phyloP scores from a whole-genome alignment of 345 rosid species.

The Laguncularia racemosa region DNA sequence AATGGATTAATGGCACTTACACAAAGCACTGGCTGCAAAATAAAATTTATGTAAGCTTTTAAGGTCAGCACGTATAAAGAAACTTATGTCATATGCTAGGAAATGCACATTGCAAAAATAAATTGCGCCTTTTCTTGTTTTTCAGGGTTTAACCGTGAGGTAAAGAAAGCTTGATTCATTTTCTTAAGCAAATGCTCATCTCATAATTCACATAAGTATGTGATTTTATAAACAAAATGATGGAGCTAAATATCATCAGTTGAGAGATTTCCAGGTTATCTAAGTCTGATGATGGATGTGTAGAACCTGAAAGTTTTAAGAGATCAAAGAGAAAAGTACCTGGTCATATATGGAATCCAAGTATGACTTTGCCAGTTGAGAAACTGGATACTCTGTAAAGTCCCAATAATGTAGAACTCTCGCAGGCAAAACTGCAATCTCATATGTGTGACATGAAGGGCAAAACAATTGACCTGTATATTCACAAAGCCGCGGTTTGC shows the following conservation, averaged over 20 bases:
- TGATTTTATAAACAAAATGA: no score
- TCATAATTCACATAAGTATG: no score
- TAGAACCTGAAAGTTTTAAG: background rate
- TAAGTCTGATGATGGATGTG: no score
- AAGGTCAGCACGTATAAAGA: background rate
- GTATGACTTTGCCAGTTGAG: conserved; percentile 88
- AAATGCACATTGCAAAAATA: no score
- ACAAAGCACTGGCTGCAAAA: conserved; percentile 91
- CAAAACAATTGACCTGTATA: conserved; percentile 93
- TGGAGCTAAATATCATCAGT: no score
- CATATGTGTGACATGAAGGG: conserved; percentile 83
- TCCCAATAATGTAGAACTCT: conserved; percentile 95
- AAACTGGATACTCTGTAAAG: conserved; percentile 67
- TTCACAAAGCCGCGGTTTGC: conserved; percentile 84
- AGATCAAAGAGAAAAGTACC: conserved; percentile 27
- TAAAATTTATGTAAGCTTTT: conserved; percentile 10
- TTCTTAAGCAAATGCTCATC: no score
- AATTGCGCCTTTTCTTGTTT: no score
- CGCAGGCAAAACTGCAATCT: conserved; percentile 80
- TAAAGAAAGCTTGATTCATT: no score
- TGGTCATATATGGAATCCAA: conserved; percentile 85
- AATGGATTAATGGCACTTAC: conserved; percentile 94
- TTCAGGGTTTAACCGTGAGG: no score
- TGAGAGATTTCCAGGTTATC: background rate
- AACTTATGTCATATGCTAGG: no score